Percentiles rank a stretch among this genome's conserved stretches.
These are phyloP conservation scores for Castanospermum australe DNA, from an alignment of 306 rosid genomes.

Conservation along the genomic window DNA sequence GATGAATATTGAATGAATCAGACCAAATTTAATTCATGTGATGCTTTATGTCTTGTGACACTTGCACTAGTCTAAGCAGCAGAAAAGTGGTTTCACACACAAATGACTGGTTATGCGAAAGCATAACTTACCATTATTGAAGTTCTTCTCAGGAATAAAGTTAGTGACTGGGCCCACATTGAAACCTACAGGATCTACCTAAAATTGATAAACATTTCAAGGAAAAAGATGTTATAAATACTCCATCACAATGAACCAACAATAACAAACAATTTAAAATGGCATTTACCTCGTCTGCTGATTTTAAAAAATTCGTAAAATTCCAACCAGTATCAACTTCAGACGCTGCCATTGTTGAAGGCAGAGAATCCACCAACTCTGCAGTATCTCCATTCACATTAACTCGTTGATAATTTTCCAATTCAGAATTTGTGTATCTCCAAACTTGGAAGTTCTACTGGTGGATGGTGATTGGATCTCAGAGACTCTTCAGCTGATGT, in stretches of 20 bases:
- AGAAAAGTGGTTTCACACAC: not conserved
- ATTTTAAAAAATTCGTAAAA: slow-evolving; percentile 17
- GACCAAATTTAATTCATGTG: not conserved
- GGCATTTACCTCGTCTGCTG: too few species aligned
- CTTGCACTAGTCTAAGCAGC: slow-evolving; percentile 5
- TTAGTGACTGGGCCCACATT: slow-evolving; percentile 10
- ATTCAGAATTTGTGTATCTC: slow-evolving; percentile 11
- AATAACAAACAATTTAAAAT: too few species aligned
- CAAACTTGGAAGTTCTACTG: slow-evolving; percentile 14
- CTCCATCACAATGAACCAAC: not conserved
- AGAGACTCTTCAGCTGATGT: slow-evolving; percentile 2
- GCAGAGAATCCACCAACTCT: slow-evolving; percentile 16
- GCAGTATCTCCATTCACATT: not conserved
- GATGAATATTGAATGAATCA: slow-evolving; percentile 16
- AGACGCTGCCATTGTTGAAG: slow-evolving; percentile 9
- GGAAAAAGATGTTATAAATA: slow-evolving; percentile 1
- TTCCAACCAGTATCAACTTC: slow-evolving; percentile 16
- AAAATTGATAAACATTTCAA: slow-evolving; percentile 18
- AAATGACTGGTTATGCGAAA: not conserved
- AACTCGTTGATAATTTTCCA: slow-evolving; percentile 14
- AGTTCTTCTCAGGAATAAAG: not conserved
- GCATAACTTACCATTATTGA: slow-evolving; percentile 34
- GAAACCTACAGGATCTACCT: slow-evolving; percentile 31
- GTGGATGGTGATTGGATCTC: slow-evolving; percentile 12
- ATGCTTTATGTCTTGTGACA: not conserved